These are phyloP conservation scores for Pichia kluyveri DNA, from an alignment of 805 yeast species.

Conservation along the genomic window DNA sequence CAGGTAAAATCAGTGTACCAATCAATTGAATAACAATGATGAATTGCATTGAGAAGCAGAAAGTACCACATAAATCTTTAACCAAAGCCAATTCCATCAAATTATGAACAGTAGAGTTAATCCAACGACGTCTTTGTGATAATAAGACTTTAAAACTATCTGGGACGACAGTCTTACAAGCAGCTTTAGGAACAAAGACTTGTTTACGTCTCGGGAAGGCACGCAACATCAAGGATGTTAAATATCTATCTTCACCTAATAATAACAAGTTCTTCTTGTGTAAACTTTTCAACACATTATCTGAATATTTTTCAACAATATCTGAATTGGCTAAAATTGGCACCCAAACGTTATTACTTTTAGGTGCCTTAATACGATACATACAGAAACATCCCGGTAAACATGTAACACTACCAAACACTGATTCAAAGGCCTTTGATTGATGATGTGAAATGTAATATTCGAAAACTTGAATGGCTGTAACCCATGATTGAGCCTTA, in stretches of 20 bases:
- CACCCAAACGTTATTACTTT: slow-evolving; percentile 79
- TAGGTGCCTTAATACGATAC: slow-evolving; percentile 86
- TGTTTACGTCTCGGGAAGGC: slow-evolving; percentile 88
- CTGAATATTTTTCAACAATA: slow-evolving; percentile 85
- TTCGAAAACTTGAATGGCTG: slow-evolving; percentile 89
- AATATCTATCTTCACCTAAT: slow-evolving; percentile 84
- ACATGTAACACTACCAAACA: slow-evolving; percentile 91
- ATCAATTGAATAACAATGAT: slow-evolving; percentile 74
- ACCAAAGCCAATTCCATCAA: slow-evolving; percentile 80
- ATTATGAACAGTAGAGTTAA: slow-evolving; percentile 89
- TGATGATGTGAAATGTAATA: slow-evolving; percentile 92
- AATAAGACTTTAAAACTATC: slow-evolving; percentile 66
- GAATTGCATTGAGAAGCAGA: slow-evolving; percentile 93
- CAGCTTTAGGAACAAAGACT: slow-evolving; percentile 81
- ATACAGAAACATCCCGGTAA: slow-evolving; percentile 92
- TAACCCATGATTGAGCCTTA: slow-evolving; percentile 78
- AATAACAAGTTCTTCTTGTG: slow-evolving; percentile 80
- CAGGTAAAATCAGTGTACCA: slow-evolving; percentile 84
- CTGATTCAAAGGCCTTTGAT: slow-evolving; percentile 91
- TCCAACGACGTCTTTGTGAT: slow-evolving; percentile 96
- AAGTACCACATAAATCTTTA: slow-evolving; percentile 85
- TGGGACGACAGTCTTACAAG: slow-evolving; percentile 89
- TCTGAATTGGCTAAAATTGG: slow-evolving; percentile 91
- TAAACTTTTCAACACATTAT: slow-evolving; percentile 72
- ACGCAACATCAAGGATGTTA: slow-evolving; percentile 75